Base-by-base conservation (phyloP, 805 yeast species). In the Zygosaccharomyces lentus region DNA sequence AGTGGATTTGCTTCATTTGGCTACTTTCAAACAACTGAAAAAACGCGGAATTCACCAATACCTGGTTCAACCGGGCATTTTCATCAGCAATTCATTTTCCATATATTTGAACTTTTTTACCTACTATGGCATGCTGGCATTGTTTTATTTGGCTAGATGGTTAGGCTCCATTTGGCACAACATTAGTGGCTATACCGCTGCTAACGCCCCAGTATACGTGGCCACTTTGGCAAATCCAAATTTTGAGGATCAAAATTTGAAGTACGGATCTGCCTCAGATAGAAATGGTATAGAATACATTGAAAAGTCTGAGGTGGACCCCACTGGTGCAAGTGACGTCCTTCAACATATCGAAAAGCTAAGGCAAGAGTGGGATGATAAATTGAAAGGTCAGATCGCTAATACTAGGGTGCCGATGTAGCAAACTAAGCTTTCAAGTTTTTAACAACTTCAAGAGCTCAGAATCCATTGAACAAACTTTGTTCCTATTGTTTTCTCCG, bases 1-100 rank as follows among this genome's bases (percentile, higher is more conserved):
- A 52, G 82, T 91, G 32, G 98, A 93, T 64, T 72, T 90, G 45
- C 66, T 89, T 34, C 98, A 91, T 66, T 64, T 77, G 35, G 89
- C 86, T 7, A 77, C 89, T 1, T 85, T 78, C 63, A 62, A 76
- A 48, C 54, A 68, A 15, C 67, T 87, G 58, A 55, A 68, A 25
- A 56, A 74, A 9, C 60, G 74, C 42, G 84, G 82, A 1, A 77
- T 91, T 40, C 72, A 70, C 40, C 89, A 85, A 59, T 89, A 86
- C 67, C 68, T 91, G 27, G 81, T 86, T 4, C 96, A 93, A 49
- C 99, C 99, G 0, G 99, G 99, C 13, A 87, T 93, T 23, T 89
- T 93, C 66, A 83, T 84, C 17, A 84, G 95, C 43, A 82, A 82
- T 50, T 84, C 95, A 3, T 88, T 87, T 56, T 81, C 77, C 65